Percentiles rank a stretch among this genome's conserved stretches.
These are phyloP conservation scores for Trichoderma endophyticum DNA, from an alignment of 2,329 filamentous ascomycete genomes.

Conservation along the genomic window DNA sequence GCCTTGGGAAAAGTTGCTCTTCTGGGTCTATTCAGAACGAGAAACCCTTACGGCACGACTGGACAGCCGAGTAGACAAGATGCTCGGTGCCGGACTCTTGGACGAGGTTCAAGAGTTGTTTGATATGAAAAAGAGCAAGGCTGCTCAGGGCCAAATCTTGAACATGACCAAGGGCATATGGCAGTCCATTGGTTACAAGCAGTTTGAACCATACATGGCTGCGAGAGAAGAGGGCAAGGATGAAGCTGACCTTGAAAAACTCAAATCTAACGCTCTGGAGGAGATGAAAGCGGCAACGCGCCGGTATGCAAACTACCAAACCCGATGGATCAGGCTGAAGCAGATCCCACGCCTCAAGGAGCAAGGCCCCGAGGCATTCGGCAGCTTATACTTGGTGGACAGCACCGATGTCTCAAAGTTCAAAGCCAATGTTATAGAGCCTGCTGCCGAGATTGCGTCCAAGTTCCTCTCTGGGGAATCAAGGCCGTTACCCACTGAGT, in stretches of 20 bases:
- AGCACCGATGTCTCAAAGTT: slow-evolving; percentile 67
- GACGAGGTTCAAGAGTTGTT: slow-evolving; percentile 48
- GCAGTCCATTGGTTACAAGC: slow-evolving; percentile 95
- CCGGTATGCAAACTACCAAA: slow-evolving; percentile 81
- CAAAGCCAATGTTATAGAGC: slow-evolving; percentile 58
- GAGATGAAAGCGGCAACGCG: slow-evolving; percentile 78
- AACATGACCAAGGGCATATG: slow-evolving; percentile 84
- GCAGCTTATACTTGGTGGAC: slow-evolving; percentile 74
- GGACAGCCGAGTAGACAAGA: slow-evolving; percentile 75
- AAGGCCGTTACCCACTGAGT: slow-evolving; percentile 49
- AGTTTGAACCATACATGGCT: slow-evolving; percentile 71
- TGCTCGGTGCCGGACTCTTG: slow-evolving; percentile 61
- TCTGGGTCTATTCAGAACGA: slow-evolving; percentile 81
- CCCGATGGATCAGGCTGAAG: slow-evolving; percentile 83
- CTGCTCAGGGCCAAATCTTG: slow-evolving; percentile 48
- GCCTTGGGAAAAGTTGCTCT: slow-evolving; percentile 61
- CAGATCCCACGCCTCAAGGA: slow-evolving; percentile 66
- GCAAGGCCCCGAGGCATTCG: slow-evolving; percentile 46
- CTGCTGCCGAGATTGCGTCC: slow-evolving; percentile 60
- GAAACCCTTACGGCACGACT: slow-evolving; percentile 67
- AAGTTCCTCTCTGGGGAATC: slow-evolving; percentile 58
- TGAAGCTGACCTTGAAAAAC: slow-evolving; percentile 45
- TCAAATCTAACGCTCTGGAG: slow-evolving; percentile 63
- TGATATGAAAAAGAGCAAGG: slow-evolving; percentile 36
- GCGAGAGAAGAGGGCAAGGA: slow-evolving; percentile 37